phyloP scores from a whole-genome alignment of 345 rosid genomes.

The Angophora floribunda region DNA sequence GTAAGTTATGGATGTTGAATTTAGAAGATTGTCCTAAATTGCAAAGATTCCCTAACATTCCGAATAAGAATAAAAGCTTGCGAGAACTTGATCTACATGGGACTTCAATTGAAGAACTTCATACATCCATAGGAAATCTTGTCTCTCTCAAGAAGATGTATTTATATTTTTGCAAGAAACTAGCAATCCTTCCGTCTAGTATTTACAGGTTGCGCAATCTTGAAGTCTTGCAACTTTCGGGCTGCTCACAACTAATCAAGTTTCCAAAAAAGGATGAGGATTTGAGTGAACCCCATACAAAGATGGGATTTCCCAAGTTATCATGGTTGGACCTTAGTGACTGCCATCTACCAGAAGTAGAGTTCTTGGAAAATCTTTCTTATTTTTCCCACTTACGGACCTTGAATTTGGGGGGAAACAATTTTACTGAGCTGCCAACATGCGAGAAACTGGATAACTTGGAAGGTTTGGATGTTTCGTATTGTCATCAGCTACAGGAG shows the following conservation, averaged over 20 bases:
- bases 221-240: rapidly evolving
- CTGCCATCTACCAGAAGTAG: neutral
- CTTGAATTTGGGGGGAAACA: neutral
- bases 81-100: rapidly evolving
- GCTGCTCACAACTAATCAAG: neutral
- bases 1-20: neutral
- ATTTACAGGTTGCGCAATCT: neutral
- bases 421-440: neutral
- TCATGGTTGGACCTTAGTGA: rapidly evolving
- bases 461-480: neutral
- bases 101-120: neutral
- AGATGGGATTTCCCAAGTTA: neutral
- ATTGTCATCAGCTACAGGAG: neutral
- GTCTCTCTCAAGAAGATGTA: rapidly evolving
- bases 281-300: neutral
- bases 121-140: neutral
- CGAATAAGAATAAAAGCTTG: rapidly evolving
- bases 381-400: rapidly evolving
- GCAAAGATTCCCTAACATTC: neutral
- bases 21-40: neutral
- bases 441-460: neutral
- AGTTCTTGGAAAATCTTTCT: neutral
- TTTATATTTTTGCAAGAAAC: neutral
- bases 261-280: neutral
- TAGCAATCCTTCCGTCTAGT: neutral